These are phyloP conservation scores for Suillus placidus DNA, from an alignment of 768 basidiomycete genomes.

Conservation along the genomic window DNA sequence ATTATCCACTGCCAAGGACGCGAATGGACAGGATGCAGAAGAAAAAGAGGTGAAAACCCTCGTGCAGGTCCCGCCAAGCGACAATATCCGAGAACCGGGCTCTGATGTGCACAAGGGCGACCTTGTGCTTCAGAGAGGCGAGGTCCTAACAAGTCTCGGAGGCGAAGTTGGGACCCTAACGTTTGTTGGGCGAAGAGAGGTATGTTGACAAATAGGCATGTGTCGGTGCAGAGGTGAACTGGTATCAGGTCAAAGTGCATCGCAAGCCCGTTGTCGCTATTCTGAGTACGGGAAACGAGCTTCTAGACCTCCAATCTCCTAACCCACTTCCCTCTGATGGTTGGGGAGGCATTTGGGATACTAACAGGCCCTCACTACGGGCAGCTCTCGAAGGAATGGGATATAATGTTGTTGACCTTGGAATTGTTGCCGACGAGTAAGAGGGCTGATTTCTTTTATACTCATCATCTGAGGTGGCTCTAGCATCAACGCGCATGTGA, in stretches of 20 bases:
- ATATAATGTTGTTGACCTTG: conserved; percentile 78
- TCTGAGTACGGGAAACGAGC: conserved; percentile 86
- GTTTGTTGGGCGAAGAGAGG: conserved; percentile 77
- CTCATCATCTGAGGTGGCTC: neutral
- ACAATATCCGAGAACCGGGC: conserved; percentile 75
- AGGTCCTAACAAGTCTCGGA: conserved; percentile 63
- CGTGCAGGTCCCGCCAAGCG: conserved; percentile 58
- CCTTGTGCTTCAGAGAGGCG: conserved; percentile 62
- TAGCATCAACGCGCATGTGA: conserved; percentile 61
- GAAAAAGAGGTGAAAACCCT: conserved; percentile 74
- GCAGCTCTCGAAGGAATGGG: conserved; percentile 73
- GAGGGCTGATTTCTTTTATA: conserved; percentile 17
- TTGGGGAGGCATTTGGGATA: conserved; percentile 83
- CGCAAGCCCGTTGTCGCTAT: conserved; percentile 78
- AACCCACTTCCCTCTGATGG: conserved; percentile 34
- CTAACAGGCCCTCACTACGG: conserved; percentile 79
- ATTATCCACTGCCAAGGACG: conserved; percentile 49
- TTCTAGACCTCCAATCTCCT: conserved; percentile 60
- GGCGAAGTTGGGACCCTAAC: conserved; percentile 85
- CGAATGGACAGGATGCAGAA: conserved; percentile 50
- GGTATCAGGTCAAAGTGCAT: conserved; percentile 62
- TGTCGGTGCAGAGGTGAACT: conserved; percentile 1
- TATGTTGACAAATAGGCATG: conserved; percentile 29
- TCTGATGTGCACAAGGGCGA: conserved; percentile 75
- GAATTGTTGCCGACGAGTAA: conserved; percentile 77